Evolutionary conservation across 1,284 basidiomycete genomes (phyloP).

Genomic region (Puccinia brachypodii): DNA sequence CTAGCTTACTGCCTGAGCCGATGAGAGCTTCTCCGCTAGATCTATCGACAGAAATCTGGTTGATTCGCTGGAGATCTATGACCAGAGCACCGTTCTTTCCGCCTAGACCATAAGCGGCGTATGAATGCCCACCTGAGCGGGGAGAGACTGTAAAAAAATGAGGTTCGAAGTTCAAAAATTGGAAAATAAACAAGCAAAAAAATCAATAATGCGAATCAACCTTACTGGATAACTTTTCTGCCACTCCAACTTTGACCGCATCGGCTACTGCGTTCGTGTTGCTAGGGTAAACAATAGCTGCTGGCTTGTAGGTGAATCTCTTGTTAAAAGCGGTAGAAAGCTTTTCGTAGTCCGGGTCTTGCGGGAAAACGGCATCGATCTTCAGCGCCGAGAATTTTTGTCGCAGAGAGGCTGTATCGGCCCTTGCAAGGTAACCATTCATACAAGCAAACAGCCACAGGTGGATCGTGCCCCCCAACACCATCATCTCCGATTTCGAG

Average conservation of each 20-base stretch:
- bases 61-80: conserved; percentile 22
- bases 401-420: conserved; percentile 11
- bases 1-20: conserved; percentile 55
- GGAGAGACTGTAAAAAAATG: conserved; percentile 15
- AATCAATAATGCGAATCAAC: background rate
- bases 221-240: conserved; percentile 25
- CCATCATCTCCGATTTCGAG: background rate
- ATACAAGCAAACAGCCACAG: background rate
- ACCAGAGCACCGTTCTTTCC: conserved; percentile 17
- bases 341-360: conserved; percentile 22
- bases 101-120: conserved; percentile 31
- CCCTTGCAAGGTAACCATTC: background rate
- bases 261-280: conserved; percentile 4
- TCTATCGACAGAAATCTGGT: background rate
- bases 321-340: conserved; percentile 27
- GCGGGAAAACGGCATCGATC: conserved; percentile 39
- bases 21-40: conserved; percentile 52
- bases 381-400: conserved; percentile 15
- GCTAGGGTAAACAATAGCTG: conserved; percentile 25
- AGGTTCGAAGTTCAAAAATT: background rate
- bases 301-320: conserved; percentile 27
- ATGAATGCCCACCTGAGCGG: conserved; percentile 41
- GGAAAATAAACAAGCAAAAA: background rate
- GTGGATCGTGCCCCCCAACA: background rate
- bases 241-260: conserved; percentile 14